Evolutionary conservation across 306 rosid genomes (phyloP), one percentile per base, ranked within the genome.

Genomic region (Cucumis hystrix): DNA sequence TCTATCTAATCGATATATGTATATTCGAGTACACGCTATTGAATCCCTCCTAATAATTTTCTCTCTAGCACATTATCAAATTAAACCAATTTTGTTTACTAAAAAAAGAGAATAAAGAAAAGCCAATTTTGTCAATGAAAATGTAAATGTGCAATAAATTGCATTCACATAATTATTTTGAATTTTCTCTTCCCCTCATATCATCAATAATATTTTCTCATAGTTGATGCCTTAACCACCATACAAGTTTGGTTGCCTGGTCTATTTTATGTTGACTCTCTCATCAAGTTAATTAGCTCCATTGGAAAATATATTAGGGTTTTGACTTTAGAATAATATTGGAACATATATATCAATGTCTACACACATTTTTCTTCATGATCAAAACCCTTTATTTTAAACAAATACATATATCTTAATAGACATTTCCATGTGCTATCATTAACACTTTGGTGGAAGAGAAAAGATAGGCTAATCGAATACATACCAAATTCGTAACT

Each of bases 371-470:
- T 64, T 69, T 18, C 37, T 69, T 43, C 33, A 16, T 23, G 25
- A 23, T 16, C 54, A 47, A 47, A 13, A 20, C 16, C 30, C 2
- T 60, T 18, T 18, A 13, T 35, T 64, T 70, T 49, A 28, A 49
- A 47, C 40, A 47, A 71, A 71, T 15, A 30, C 8, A 9, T 33
- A 9, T 33, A 33, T 25, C 9, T 43, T 10, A 8, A 13, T 11
- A 69, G 75, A 69, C 75, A 69, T 12, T 45, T 69, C 56, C 75
- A 69, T 69, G 57, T 69, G 75, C 75, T 33, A 45, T 21, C 57
- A 45, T 69, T 69, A 45, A 69, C 12, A 23, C 3, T 28, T 69
- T 43, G 18, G 39, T 43, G 18, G 17, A 52, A 33, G 7, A 43
- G 2, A 68, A 23, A 37, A n/a, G 47, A 65, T 17, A 28, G 72